These are phyloP conservation scores for Halophytophthora batemanensis DNA, from an alignment of 352 stramenopile genomes.

Conservation along the genomic window DNA sequence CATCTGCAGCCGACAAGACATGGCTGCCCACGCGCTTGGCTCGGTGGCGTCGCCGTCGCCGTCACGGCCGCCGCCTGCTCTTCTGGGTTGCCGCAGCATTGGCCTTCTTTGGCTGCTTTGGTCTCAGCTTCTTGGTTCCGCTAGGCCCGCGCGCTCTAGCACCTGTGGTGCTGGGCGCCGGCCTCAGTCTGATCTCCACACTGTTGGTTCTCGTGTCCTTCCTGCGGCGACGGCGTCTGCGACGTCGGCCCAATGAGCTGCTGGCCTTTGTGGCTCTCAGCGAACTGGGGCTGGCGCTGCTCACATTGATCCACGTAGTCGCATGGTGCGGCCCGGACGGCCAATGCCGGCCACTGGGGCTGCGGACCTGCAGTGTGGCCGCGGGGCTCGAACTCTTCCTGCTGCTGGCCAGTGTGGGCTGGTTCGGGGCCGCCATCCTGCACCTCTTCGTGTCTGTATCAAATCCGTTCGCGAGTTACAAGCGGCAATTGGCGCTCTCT, in stretches of 20 bases:
- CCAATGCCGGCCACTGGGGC: conserved; percentile 33
- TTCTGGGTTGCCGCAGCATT: conserved; percentile 31
- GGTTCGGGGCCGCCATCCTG: conserved; percentile 68
- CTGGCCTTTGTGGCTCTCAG: conserved; percentile 62
- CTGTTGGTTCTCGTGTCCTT: conserved; percentile 56
- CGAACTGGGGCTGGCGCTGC: conserved; percentile 48
- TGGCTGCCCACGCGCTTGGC: conserved; percentile 27
- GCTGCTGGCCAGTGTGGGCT: conserved; percentile 54
- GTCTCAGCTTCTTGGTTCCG: conserved; percentile 41
- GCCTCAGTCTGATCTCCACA: conserved; percentile 50
- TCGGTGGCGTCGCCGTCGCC: conserved; percentile 22
- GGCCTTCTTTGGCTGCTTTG: conserved; percentile 41
- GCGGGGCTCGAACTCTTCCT: conserved; percentile 58
- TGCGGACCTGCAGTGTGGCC: conserved; percentile 33
- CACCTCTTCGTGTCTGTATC: conserved; percentile 73
- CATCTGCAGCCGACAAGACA: conserved; percentile 29
- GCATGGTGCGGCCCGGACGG: conserved; percentile 37
- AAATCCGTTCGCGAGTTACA: conserved; percentile 77
- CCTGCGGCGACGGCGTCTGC: conserved; percentile 26
- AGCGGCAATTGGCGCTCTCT: conserved; percentile 51
- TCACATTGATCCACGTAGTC: conserved; percentile 45
- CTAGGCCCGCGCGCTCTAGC: conserved; percentile 33
- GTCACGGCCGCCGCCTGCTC: conserved; percentile 14
- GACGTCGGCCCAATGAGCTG: conserved; percentile 59
- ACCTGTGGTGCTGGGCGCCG: conserved; percentile 41